A percentile compares a stretch with the other conserved stretches of the same genome.
These are phyloP conservation scores for Aspergillus fumigatus DNA, from an alignment of 2,329 filamentous ascomycete species.

Conservation along the genomic window DNA sequence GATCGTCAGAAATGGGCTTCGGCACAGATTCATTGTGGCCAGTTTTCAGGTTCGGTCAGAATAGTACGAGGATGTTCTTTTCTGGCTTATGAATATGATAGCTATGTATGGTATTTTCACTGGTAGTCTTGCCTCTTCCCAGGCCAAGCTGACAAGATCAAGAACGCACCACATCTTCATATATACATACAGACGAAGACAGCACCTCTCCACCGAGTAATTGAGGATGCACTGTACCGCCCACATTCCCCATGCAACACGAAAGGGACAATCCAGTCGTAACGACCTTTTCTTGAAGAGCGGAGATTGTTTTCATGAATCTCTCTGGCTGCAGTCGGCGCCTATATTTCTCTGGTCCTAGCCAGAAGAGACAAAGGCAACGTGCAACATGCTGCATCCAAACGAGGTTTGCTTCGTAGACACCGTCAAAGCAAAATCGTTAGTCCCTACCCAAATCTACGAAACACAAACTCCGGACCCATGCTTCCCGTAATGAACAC, in stretches of 20 bases:
- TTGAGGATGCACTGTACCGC: not conserved
- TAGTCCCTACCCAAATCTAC: slow-evolving; percentile 5
- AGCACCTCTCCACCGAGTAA: not conserved
- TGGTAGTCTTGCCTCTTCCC: not conserved
- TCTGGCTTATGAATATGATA: not conserved
- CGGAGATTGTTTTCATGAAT: not conserved
- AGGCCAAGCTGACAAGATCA: not conserved
- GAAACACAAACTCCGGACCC: slow-evolving; percentile 24
- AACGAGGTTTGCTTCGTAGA: not conserved
- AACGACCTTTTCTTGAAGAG: slow-evolving; percentile 1
- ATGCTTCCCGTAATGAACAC: slow-evolving; percentile 33
- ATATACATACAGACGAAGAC: slow-evolving; percentile 6
- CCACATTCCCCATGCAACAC: not conserved
- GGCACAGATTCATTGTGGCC: not conserved
- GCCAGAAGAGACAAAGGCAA: not conserved
- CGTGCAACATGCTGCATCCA: not conserved
- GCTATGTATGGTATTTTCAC: not conserved
- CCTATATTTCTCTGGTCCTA: not conserved
- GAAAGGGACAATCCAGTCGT: not conserved
- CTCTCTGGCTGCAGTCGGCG: not conserved
- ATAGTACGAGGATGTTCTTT: not conserved
- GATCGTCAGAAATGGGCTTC: not conserved
- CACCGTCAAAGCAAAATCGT: not conserved
- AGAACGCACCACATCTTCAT: not conserved
- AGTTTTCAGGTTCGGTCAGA: not conserved